These are phyloP conservation scores for Cytospora mali DNA, from an alignment of 2,329 filamentous ascomycete species.

Conservation along the genomic window DNA sequence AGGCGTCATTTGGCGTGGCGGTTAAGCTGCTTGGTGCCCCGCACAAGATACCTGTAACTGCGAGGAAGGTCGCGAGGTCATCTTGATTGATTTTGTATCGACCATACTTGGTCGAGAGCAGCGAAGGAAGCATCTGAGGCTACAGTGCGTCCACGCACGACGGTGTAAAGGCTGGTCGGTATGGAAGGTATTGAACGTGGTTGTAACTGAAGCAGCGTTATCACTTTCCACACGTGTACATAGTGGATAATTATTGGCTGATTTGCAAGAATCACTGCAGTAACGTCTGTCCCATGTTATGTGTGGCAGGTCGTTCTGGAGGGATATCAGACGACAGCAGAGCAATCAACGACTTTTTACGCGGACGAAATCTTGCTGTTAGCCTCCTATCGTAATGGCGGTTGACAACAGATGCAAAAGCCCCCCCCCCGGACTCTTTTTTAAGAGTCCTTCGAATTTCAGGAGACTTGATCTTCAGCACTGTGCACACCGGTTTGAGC, in stretches of 20 bases:
- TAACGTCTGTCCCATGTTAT: background rate
- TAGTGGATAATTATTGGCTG: background rate
- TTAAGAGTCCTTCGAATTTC: too few species aligned
- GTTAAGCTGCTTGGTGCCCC: slow-evolving; percentile 3
- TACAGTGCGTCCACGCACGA: background rate
- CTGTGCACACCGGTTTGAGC: too few species aligned
- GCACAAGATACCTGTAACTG: slow-evolving; percentile 7
- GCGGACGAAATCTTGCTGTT: too few species aligned
- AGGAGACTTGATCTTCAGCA: too few species aligned
- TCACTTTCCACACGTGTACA: too few species aligned
- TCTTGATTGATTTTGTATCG: slow-evolving; percentile 17
- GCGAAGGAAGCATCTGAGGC: background rate
- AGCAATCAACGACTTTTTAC: too few species aligned
- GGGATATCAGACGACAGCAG: background rate
- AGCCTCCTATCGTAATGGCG: too few species aligned
- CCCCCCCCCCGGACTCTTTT: too few species aligned
- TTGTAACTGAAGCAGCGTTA: background rate
- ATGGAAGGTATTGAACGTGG: background rate
- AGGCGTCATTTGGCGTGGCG: background rate
- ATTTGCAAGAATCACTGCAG: background rate
- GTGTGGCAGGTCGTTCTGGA: background rate
- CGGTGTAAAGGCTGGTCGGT: background rate
- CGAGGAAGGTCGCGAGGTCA: slow-evolving; percentile 15
- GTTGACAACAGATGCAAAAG: too few species aligned
- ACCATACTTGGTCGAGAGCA: slow-evolving; percentile 11